Base-by-base conservation (phyloP, 108 stramenopile genomes). In the Chaetoceros tenuissimus region DNA sequence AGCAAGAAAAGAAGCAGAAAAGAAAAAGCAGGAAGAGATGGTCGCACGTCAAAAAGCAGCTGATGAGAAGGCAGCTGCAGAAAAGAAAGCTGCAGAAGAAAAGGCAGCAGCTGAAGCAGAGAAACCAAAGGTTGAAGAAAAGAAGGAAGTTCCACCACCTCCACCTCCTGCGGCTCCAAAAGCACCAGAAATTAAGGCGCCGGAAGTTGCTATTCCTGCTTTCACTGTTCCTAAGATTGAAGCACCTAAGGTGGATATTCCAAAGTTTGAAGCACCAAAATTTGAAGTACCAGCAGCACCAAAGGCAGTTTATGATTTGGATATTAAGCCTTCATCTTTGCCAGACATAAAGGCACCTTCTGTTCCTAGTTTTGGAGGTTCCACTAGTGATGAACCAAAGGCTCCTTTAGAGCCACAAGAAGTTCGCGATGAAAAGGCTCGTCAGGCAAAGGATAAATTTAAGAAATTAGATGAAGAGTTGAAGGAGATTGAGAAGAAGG, bases 361-460 rank as follows among this genome's bases (percentile, higher is more conserved):
- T n/a, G 28, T 56, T 20, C 54, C 54, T 51, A 47, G 34, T 43
- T 28, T 28, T 44, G 19, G 43, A 47, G 50, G 49, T 58, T 52
- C 48, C 27, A 55, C 52, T 21, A 5, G 44, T 30, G 26, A 47
- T 24, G 5, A 27, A 25, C 48, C 67, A 13, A 46, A 53, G 21
- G 60, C 62, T 44, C 22, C 29, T 57, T 54, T 69, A 10, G 87
- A 85, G 24, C 55, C 78, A 20, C 89, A 86, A 65, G 89, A 90
- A 63, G 74, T 76, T 24, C 78, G 89, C 3, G 85, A 90, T 70
- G 76, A 71, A 59, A 66, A 59, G 46, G 89, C 89, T n/a, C 61
- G 68, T 40, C 77, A 56, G 10, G 78, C 77, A 27, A 68, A 71
- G 25, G 45, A 51, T 17, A 69, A 52, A 23, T 86, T 69, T 62